Conservation (phyloP, 106 monocot species). For the Iris macrosiphon region DNA sequence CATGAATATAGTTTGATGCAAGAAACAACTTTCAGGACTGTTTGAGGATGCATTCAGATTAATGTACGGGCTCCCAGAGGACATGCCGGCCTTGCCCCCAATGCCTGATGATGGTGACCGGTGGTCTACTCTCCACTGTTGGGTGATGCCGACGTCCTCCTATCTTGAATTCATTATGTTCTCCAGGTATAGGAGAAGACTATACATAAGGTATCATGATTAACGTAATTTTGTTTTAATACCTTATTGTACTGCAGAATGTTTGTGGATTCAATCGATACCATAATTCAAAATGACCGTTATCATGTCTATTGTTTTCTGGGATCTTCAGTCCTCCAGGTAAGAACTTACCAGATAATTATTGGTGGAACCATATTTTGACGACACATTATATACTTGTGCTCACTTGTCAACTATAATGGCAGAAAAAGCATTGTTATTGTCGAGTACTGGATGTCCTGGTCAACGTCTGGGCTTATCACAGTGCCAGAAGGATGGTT, state of each 20-base stretch:
- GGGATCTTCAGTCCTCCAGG: slow-evolving; percentile 75
- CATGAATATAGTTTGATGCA: too few species aligned
- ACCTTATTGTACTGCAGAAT: slow-evolving; percentile 37
- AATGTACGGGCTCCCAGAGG: slow-evolving; percentile 60
- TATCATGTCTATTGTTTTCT: slow-evolving; percentile 39
- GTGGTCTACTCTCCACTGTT: slow-evolving; percentile 90
- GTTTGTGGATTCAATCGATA: slow-evolving; percentile 82
- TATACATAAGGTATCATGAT: too few species aligned
- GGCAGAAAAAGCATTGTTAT: slow-evolving; percentile 83
- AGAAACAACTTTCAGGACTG: slow-evolving; percentile 39
- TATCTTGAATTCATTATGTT: slow-evolving; percentile 93
- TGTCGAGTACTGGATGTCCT: slow-evolving; percentile 69
- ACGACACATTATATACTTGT: not conserved
- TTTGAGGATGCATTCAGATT: slow-evolving; percentile 65
- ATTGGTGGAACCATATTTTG: not conserved
- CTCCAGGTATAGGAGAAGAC: slow-evolving; percentile 44
- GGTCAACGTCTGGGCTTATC: slow-evolving; percentile 95
- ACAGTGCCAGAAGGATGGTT: slow-evolving; percentile 80
- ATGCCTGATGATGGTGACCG: slow-evolving; percentile 63
- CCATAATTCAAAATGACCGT: slow-evolving; percentile 28
- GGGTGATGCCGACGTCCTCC: slow-evolving; percentile 95
- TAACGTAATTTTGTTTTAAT: not conserved
- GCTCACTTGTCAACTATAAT: slow-evolving; percentile 3
- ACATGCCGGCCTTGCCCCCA: slow-evolving; percentile 54
- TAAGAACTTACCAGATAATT: slow-evolving; percentile 4